Evolutionary conservation across 1,284 basidiomycete species (phyloP), one percentile per base, ranked within the genome.

Genomic region (Austroboletus rostrupii): DNA sequence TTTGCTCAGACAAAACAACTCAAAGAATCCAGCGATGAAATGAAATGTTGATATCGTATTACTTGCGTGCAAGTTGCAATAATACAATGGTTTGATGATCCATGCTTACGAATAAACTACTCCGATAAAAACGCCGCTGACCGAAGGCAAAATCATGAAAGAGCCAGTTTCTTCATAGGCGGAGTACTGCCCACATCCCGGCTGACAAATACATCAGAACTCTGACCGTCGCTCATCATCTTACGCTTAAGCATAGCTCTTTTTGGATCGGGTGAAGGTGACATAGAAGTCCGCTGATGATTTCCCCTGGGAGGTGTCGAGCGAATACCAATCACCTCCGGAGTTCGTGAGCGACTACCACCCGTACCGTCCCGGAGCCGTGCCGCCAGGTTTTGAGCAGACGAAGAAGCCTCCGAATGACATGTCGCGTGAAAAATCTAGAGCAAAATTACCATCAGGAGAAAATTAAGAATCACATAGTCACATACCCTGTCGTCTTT

Each of bases 381-480:
- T 9, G 79, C 77, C 39, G 80, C 87, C 45, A 89, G 68, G 60
- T 67, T 83, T 58, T 76, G 80, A 48, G 80, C 78, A 48, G 83
- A 81, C 35, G 70, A 69, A 43, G 79, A 64, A 19, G 87, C 85
- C 64, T 96, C 92, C 26, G 90, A 87, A 67, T 90, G 85, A 70
- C 93, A 96, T 4, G 92, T 95, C 39, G 93, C 92, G 72, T 97
- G 93, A 65, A 85, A 96, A 61, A 95, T 81, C 84, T 90, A 57
- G 16, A 36, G 13, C 36, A 40, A 35, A 11, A 37, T 52, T 17
- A 52, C 32, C 17, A 37, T 44, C 38, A 32, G 14, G 42, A 32
- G 26, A 8, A 10, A 31, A 36, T 19, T 10, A 13, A 43, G 20
- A 54, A 52, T 44, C 52, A 40, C 29, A 3, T 17, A 39, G 43